Base-by-base conservation (phyloP, 257 asterid species). In the Cordia subcordata region DNA sequence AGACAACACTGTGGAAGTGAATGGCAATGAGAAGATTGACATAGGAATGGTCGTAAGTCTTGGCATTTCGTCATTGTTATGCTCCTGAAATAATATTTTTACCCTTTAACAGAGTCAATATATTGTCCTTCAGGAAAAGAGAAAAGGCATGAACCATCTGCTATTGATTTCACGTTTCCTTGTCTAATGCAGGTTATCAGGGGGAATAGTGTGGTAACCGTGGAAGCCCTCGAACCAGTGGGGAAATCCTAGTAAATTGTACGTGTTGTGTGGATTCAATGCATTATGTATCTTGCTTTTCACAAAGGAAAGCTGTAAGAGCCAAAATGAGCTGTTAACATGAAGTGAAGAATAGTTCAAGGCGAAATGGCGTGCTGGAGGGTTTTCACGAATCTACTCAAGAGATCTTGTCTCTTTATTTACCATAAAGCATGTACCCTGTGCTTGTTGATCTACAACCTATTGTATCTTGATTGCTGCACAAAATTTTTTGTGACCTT, bases 21-120 rank as follows among this genome's bases (percentile, higher is more conserved):
- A 82, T 74, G 99, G 99, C 68, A 75, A 81, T 13, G 99, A 88
- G 68, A 88, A 82, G 70, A 88, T 69, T 12, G 96, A 92, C 18
- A 92, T 92, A 23, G 99, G 99, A 74, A 90, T 85, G 95, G 96
- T 90, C 91, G 98, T 87, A 55, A 77, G 96, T 83, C 57, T 11
- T 56, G 8, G 18, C 0, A 42, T 61, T 52, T 18, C 57, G 13
- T 20, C 15, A 8, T 18, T 27, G 5, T 5, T 19, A 14, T 63
- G 55, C 18, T 62, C 27, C 42, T 60, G 20, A 20, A 27, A 4
- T 17, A 13, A 3, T 56, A 45, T 6, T 16, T 23, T 45, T 66
- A 11, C 35, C 11, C 8, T 38, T 57, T 23, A 10, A 59, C 16
- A 10, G 44, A 22, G 15, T 11, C 0, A 0, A 46, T 46, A 5